These are phyloP conservation scores for Cynanchum wilfordii DNA, from an alignment of 257 asterid species.

Conservation along the genomic window DNA sequence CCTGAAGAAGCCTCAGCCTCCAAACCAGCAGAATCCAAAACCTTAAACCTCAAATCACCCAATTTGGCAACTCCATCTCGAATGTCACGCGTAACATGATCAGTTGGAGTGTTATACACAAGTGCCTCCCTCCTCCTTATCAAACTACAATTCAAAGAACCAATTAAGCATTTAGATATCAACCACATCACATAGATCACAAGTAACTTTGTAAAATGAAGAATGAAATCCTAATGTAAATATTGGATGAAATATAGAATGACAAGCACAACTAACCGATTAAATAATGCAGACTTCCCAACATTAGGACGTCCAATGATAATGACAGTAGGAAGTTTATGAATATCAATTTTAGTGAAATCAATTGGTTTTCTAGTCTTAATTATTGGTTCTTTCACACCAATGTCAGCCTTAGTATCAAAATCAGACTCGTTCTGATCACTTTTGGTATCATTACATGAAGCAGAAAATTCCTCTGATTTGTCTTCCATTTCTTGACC, in stretches of 20 bases:
- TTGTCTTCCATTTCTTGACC: constrained; percentile 27
- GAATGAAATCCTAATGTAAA: constrained; percentile 6
- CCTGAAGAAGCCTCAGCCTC: constrained; percentile 99
- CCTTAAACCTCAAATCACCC: constrained; percentile 81
- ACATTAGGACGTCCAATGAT: constrained; percentile 94
- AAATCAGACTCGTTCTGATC: constrained; percentile 27
- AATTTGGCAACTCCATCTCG: constrained; percentile 92
- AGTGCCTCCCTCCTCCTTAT: constrained; percentile 98
- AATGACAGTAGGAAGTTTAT: constrained; percentile 74
- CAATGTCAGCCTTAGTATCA: constrained; percentile 22
- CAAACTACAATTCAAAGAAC: constrained; percentile 47
- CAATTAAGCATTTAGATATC: constrained; percentile 17
- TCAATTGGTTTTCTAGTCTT: constrained; percentile 44
- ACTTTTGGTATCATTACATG: constrained; percentile 23
- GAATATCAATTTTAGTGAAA: constrained; percentile 62
- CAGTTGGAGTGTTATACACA: constrained; percentile 93
- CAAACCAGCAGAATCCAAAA: constrained; percentile 96
- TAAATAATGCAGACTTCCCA: constrained; percentile 90
- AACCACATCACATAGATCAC: constrained; percentile 13
- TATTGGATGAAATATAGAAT: constrained; percentile 6
- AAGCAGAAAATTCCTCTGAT: constrained; percentile 27
- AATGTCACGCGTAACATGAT: constrained; percentile 90
- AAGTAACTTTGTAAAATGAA: constrained; percentile 5
- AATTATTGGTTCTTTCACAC: constrained; percentile 25
- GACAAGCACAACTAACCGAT: constrained; percentile 54